These are phyloP conservation scores for Saccharomycopsis selenospora DNA, from an alignment of 805 yeast genomes.

Conservation along the genomic window DNA sequence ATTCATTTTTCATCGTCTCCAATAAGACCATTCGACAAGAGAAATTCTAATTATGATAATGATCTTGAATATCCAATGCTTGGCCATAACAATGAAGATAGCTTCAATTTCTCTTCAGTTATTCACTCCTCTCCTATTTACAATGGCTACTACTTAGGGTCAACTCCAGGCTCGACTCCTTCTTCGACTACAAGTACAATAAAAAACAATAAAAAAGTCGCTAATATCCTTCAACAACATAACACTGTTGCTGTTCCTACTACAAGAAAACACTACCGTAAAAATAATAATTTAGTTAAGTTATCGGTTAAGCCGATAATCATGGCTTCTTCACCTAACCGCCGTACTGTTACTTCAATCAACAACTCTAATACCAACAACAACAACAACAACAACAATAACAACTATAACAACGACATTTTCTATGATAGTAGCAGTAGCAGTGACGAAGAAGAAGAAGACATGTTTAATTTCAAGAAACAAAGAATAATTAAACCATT, in stretches of 20 bases:
- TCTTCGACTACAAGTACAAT: too few species aligned
- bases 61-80: too few species aligned
- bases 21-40: not conserved
- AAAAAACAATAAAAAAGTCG: not conserved
- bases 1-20: not conserved
- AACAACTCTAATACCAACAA: not conserved
- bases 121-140: conserved; percentile 17
- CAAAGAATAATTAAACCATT: conserved; percentile 6
- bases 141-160: conserved; percentile 14
- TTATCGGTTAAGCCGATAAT: not conserved
- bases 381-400: not conserved
- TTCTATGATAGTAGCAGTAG: conserved; percentile 1
- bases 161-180: conserved; percentile 1
- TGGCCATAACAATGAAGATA: not conserved
- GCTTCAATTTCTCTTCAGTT: conserved; percentile 13
- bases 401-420: not conserved
- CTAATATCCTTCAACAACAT: not conserved
- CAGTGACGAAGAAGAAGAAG: not conserved
- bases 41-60: too few species aligned
- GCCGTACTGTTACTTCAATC: not conserved
- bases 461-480: not conserved
- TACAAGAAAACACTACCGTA: not conserved
- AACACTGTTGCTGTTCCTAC: too few species aligned
- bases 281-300: not conserved
- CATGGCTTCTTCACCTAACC: not conserved